Base-by-base conservation (phyloP, 257 asterid genomes). In the Thymus quinquecostatus region DNA sequence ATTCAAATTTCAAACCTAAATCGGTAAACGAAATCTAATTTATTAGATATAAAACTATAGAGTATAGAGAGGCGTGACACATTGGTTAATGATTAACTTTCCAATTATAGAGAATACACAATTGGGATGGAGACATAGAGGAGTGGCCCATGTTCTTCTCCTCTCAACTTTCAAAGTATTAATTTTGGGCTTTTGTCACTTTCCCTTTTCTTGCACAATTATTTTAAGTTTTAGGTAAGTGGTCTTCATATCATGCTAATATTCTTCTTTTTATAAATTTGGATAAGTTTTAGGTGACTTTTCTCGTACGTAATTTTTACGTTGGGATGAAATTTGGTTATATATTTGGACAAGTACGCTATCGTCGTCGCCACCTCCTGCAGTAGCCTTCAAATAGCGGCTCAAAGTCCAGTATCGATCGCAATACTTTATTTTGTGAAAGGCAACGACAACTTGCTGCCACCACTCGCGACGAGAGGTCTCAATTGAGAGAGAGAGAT, bases 21-120 rank as follows among this genome's bases (percentile, higher is more conserved):
- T 50, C n/a, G 7, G 32, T 14, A 14, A n/a, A 14, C 2, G 21
- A 51, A 51, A 6, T 51, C 3, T n/a, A n/a, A 50, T 13, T n/a
- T n/a, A 14, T 27, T 3, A 28, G 45, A 44, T 8, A 28, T 21
- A 3, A 34, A 3, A 3, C 38, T 34, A 3, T 34, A 34, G 2
- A 1, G 2, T 34, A 1, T 34, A 1, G 4, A 34, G 4, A 34
- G 4, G 8, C 5, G 21, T 10, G 14, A 10, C 27, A 29, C 2
- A 27, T 8, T 44, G 28, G 28, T 11, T 45, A 64, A 30, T 48
- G 70, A 65, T 69, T 69, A 69, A 32, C 59, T 58, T 59, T 33
- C 60, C 60, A 0, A 32, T n/a, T 58, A 3, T n/a, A 57, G 68
- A 34, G 14, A 59, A 48, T 27, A 32, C 28, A 41, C 4, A 44